Evolutionary conservation across 2,329 filamentous ascomycete genomes (phyloP).

Genomic region (Fusarium kyushuense): DNA sequence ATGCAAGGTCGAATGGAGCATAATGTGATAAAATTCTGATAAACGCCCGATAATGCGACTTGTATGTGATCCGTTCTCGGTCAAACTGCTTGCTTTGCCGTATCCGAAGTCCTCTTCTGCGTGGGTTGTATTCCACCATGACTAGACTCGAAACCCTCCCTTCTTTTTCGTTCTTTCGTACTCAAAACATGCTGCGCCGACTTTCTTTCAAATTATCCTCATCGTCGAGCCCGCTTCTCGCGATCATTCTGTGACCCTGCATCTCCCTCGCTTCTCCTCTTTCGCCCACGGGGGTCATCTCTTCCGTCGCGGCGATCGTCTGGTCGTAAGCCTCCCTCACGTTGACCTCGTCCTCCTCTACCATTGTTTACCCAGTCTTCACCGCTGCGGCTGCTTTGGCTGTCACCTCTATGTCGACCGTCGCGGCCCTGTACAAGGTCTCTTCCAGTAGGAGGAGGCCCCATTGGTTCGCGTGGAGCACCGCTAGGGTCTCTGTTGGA

Average conservation of each 20-base stretch:
- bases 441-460: slow-evolving; percentile 49
- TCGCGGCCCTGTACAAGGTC: slow-evolving; percentile 51
- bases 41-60: slow-evolving; percentile 43
- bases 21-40: slow-evolving; percentile 35
- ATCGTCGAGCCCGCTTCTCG: slow-evolving; percentile 68
- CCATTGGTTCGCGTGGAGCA: slow-evolving; percentile 49
- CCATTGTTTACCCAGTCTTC: slow-evolving; percentile 54
- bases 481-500: slow-evolving; percentile 45
- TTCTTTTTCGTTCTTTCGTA: slow-evolving; percentile 26
- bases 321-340: slow-evolving; percentile 49
- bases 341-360: slow-evolving; percentile 53
- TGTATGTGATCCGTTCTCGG: slow-evolving; percentile 27
- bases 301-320: slow-evolving; percentile 51
- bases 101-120: slow-evolving; percentile 31
- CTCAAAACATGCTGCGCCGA: slow-evolving; percentile 35
- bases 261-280: slow-evolving; percentile 61
- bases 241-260: slow-evolving; percentile 57
- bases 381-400: slow-evolving; percentile 40
- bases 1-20: slow-evolving; percentile 40
- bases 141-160: slow-evolving; percentile 15
- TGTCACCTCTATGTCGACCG: slow-evolving; percentile 50
- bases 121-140: slow-evolving; percentile 28
- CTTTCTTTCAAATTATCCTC: slow-evolving; percentile 31
- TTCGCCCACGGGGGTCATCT: slow-evolving; percentile 55
- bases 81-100: slow-evolving; percentile 33